Conservation (phyloP, 192 early-diverging fungal species). For the Rhizophagus prolifer region DNA sequence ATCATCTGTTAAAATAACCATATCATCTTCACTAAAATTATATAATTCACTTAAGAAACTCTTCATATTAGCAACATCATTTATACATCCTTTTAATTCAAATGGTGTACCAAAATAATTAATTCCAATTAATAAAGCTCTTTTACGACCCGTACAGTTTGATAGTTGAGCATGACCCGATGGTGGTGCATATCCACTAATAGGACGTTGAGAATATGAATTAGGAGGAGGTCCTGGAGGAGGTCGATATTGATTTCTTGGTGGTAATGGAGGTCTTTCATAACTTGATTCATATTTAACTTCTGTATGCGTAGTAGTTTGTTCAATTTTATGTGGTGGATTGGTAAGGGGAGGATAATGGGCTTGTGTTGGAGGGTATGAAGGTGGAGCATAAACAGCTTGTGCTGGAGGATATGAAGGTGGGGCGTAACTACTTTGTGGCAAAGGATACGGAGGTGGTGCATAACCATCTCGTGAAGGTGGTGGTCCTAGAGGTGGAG, state of each 20-base stretch:
- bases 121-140: constrained; percentile 89
- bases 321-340: constrained; percentile 1
- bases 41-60: constrained; percentile 64
- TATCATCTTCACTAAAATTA: constrained; percentile 66
- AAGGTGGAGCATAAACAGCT: constrained; percentile 20
- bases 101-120: constrained; percentile 75
- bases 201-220: constrained; percentile 15
- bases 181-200: constrained; percentile 27
- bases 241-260: constrained; percentile 28
- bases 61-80: constrained; percentile 81
- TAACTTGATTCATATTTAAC: constrained; percentile 28
- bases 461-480: constrained; percentile 15
- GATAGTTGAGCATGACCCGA: constrained; percentile 48
- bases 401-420: neutral
- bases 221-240: neutral
- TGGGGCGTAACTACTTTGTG: neutral
- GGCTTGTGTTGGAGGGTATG: constrained; percentile 28
- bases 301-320: constrained; percentile 3
- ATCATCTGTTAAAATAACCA: constrained; percentile 78
- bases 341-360: constrained; percentile 10
- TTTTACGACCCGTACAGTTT: constrained; percentile 66
- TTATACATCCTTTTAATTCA: constrained; percentile 73
- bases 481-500: constrained; percentile 15
- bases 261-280: constrained; percentile 25
- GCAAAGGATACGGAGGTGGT: neutral